A percentile compares a stretch with the other conserved stretches of the same genome.
These are phyloP conservation scores for Candida sphagnicola DNA, from an alignment of 805 yeast genomes.

Conservation along the genomic window DNA sequence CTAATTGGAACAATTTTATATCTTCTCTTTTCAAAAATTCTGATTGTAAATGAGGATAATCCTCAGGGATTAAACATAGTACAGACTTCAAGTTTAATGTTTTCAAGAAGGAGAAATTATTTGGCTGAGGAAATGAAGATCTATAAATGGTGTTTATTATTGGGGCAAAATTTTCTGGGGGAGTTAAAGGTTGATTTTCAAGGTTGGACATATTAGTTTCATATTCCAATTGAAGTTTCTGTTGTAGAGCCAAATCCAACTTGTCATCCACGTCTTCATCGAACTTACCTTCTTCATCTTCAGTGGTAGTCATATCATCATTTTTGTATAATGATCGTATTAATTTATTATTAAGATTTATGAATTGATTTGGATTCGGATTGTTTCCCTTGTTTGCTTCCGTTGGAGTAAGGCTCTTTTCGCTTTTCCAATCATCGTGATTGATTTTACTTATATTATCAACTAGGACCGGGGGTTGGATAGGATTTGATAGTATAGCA, in stretches of 20 bases:
- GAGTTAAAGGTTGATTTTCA: conserved; percentile 30
- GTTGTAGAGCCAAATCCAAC: conserved; percentile 24
- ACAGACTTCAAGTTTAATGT: conserved; percentile 66
- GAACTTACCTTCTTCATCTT: conserved; percentile 24
- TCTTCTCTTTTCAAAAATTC: conserved; percentile 58
- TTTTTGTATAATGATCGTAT: conserved; percentile 32
- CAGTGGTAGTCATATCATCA: conserved; percentile 21
- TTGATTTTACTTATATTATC: too few species aligned
- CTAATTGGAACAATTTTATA: conserved; percentile 78
- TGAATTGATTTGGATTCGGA: too few species aligned
- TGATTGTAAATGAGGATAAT: conserved; percentile 74
- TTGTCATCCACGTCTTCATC: conserved; percentile 43
- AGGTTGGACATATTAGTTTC: conserved; percentile 3
- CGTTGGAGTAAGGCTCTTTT: too few species aligned
- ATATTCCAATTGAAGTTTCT: conserved; percentile 16
- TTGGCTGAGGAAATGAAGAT: conserved; percentile 84
- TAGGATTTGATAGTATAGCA: too few species aligned
- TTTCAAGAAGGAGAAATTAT: conserved; percentile 69
- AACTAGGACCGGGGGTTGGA: too few species aligned
- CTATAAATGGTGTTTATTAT: conserved; percentile 75
- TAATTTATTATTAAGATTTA: conserved; percentile 13
- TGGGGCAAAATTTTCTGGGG: conserved; percentile 91
- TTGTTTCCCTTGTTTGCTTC: too few species aligned
- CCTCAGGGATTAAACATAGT: conserved; percentile 85
- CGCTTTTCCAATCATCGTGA: too few species aligned